These are phyloP conservation scores for Ogataea thermomethanolica DNA, from an alignment of 805 yeast genomes.

Conservation along the genomic window DNA sequence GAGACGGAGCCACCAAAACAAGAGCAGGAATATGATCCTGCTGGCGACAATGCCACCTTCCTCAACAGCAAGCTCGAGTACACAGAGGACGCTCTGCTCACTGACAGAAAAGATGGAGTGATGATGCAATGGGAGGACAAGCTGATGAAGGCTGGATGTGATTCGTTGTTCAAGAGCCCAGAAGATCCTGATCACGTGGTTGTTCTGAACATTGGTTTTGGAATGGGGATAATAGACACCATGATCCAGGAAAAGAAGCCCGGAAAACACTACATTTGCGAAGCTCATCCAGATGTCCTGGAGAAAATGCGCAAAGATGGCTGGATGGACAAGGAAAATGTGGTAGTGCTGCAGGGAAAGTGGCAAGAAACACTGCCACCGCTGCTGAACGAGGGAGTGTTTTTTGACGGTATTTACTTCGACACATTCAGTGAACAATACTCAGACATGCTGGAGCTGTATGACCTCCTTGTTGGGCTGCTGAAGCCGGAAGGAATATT, in stretches of 20 bases:
- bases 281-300: conserved; percentile 92
- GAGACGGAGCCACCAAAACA: not conserved
- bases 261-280: conserved; percentile 78
- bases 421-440: conserved; percentile 95
- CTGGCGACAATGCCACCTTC: conserved; percentile 61
- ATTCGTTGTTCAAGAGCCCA: conserved; percentile 55
- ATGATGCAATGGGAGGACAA: conserved; percentile 97
- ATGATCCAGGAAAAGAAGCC: conserved; percentile 62
- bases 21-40: conserved; percentile 45
- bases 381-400: conserved; percentile 60
- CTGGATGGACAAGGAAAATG: conserved; percentile 75
- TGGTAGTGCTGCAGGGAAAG: conserved; percentile 76
- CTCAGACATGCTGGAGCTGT: conserved; percentile 79
- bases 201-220: conserved; percentile 87
- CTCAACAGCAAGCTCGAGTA: conserved; percentile 66
- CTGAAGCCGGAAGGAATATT: conserved; percentile 79
- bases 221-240: conserved; percentile 92
- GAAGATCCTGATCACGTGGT: conserved; percentile 37
- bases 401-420: conserved; percentile 87
- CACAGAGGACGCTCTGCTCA: conserved; percentile 63
- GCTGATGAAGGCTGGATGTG: conserved; percentile 78
- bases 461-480: conserved; percentile 77
- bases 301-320: conserved; percentile 65
- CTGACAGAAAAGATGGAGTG: conserved; percentile 81
- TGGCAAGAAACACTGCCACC: conserved; percentile 84